Conservation (phyloP, 2,329 filamentous ascomycete genomes). For the Claviceps spartinae region DNA sequence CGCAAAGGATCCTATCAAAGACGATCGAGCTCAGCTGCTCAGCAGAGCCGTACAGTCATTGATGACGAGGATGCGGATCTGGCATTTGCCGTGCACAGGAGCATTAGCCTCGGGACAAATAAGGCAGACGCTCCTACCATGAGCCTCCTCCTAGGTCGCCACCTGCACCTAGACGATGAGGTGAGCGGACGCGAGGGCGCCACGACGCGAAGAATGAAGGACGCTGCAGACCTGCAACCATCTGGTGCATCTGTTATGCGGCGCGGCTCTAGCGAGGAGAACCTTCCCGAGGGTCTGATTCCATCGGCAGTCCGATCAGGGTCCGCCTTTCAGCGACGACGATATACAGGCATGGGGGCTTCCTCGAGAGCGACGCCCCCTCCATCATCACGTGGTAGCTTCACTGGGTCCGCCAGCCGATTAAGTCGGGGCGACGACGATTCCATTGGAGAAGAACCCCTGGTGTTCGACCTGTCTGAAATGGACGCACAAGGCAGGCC, state of each 20-base stretch:
- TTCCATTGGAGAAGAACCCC: constrained; percentile 50
- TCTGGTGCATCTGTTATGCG: constrained; percentile 25
- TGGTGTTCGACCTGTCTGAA: constrained; percentile 63
- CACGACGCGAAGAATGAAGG: constrained; percentile 20
- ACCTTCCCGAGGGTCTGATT: constrained; percentile 31
- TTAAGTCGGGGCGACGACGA: constrained; percentile 29
- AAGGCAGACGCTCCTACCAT: constrained; percentile 51
- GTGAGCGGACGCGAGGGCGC: constrained; percentile 11
- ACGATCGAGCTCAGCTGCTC: constrained; percentile 56
- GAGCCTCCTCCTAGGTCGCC: constrained; percentile 45
- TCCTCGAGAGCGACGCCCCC: constrained; percentile 26
- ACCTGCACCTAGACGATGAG: constrained; percentile 21
- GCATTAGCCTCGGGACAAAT: constrained; percentile 53
- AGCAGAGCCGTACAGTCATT: constrained; percentile 40
- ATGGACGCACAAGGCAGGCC: constrained; percentile 45
- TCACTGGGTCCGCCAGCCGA: constrained; percentile 26
- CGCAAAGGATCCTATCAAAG: constrained; percentile 42
- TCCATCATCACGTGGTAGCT: constrained; percentile 32
- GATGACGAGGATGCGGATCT: constrained; percentile 49
- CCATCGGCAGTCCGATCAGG: constrained; percentile 22
- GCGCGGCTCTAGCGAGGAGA: constrained; percentile 31
- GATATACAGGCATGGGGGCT: constrained; percentile 29
- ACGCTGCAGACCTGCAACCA: constrained; percentile 28
- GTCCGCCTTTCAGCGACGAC: constrained; percentile 32
- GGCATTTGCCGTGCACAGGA: constrained; percentile 48